These are phyloP conservation scores for Pichia deserticola DNA, from an alignment of 805 yeast species.

Conservation along the genomic window DNA sequence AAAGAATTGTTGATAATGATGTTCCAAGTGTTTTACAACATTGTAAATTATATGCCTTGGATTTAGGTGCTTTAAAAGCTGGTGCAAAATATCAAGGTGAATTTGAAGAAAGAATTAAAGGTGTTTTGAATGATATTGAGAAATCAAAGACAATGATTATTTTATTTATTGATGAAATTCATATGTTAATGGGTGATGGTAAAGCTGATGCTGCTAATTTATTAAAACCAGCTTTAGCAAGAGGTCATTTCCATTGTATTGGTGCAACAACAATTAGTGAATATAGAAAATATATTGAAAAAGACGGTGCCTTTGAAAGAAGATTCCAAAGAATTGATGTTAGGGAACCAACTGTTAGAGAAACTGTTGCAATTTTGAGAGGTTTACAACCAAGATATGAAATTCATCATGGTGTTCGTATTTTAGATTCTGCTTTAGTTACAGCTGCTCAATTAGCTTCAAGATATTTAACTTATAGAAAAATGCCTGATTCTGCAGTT, in stretches of 20 bases:
- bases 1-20: conserved; percentile 90
- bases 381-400: conserved; percentile 94
- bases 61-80: conserved; percentile 93
- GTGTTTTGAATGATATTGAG: conserved; percentile 90
- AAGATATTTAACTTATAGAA: conserved; percentile 88
- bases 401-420: conserved; percentile 95
- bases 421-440: conserved; percentile 88
- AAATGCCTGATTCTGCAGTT: conserved; percentile 94
- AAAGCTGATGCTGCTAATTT: conserved; percentile 95
- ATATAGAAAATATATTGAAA: conserved; percentile 85
- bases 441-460: conserved; percentile 93
- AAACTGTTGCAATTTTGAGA: conserved; percentile 92
- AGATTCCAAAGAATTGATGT: conserved; percentile 97
- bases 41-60: conserved; percentile 79
- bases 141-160: conserved; percentile 80
- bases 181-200: conserved; percentile 99
- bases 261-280: conserved; percentile 97
- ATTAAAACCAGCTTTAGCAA: conserved; percentile 93
- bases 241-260: conserved; percentile 93
- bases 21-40: conserved; percentile 83
- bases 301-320: conserved; percentile 98
- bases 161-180: conserved; percentile 94
- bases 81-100: conserved; percentile 99
- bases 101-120: conserved; percentile 95
- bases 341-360: conserved; percentile 84